These are phyloP conservation scores for Fusarium begoniae DNA, from an alignment of 2,329 filamentous ascomycete species.

Conservation along the genomic window DNA sequence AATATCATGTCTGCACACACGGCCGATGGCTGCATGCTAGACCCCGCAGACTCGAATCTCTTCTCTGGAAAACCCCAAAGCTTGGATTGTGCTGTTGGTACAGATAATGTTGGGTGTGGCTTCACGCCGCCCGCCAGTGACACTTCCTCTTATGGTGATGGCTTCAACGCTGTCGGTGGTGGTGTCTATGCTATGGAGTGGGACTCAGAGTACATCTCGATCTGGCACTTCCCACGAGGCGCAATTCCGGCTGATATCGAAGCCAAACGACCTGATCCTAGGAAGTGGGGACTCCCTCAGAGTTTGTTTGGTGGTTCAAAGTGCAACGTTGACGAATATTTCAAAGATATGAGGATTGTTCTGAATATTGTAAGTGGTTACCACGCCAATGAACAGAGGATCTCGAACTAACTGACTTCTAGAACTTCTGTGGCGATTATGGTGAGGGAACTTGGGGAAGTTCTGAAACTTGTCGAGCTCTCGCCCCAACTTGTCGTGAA, in stretches of 20 bases:
- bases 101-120: slow-evolving; percentile 56
- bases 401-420: not conserved
- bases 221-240: slow-evolving; percentile 80
- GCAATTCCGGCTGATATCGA: slow-evolving; percentile 72
- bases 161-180: slow-evolving; percentile 73
- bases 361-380: slow-evolving; percentile 67
- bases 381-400: not conserved
- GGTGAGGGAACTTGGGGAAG: slow-evolving; percentile 61
- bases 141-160: slow-evolving; percentile 64
- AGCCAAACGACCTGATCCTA: slow-evolving; percentile 67
- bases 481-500: slow-evolving; percentile 56
- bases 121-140: slow-evolving; percentile 53
- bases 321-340: slow-evolving; percentile 74
- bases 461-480: slow-evolving; percentile 49
- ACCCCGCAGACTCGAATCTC: slow-evolving; percentile 26
- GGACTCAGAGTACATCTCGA: slow-evolving; percentile 71
- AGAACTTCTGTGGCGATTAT: slow-evolving; percentile 82
- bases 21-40: slow-evolving; percentile 45
- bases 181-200: slow-evolving; percentile 78
- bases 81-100: slow-evolving; percentile 51
- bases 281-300: slow-evolving; percentile 72
- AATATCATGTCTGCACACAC: slow-evolving; percentile 74
- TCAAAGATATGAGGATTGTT: slow-evolving; percentile 75
- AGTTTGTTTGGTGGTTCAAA: slow-evolving; percentile 71
- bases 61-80: slow-evolving; percentile 43